Base-by-base conservation (phyloP, 257 asterid species). In the Primulina tabacum region DNA sequence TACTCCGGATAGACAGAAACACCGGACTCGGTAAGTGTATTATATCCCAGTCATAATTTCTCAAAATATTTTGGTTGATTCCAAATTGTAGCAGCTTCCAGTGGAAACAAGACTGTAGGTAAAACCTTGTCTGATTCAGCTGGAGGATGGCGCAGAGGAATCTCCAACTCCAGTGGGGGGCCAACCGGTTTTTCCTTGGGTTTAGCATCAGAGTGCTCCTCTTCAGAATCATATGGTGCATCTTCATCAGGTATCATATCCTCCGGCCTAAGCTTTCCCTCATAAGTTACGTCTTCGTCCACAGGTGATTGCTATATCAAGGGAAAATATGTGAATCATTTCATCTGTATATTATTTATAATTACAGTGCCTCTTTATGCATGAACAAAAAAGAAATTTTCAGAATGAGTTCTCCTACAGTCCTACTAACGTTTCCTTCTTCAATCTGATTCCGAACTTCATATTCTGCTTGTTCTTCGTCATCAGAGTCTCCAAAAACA, bases 201-300 rank as follows among this genome's bases (percentile, higher is more conserved):
- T 77, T 83, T 94, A 73, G 84, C 76, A 65, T 89, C 96, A 73
- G 69, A 66, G 14, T 82, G 92, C 67, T 88, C 99, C 75, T 89
- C 99, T 77, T 91, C 99, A n/a, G 96, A 91, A 75, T 84, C 85
- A 71, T 91, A 88, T 0, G 81, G 88, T 43, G 87, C 96, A 77
- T 91, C 90, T 75, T 94, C 99, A 82, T 91, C 97, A 71, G 91
- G 89, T 69, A 94, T 61, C 78, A 91, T 84, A 81, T 94, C 99
- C 74, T 91, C 99, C 14, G 87, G 90, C 84, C 87, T 83, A 77
- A 85, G 71, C 67, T 89, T 94, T 80, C 78, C 85, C 76, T 81
- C 90, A 62, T 85, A 88, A 80, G 73, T 80, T 67, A 74, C 84
- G 74, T 81, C 96, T 76, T 92, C 97, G 16, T 86, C 92, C 55